These are phyloP conservation scores for Leptodontidium sp. DNA, from an alignment of 2,329 filamentous ascomycete species.

Conservation along the genomic window DNA sequence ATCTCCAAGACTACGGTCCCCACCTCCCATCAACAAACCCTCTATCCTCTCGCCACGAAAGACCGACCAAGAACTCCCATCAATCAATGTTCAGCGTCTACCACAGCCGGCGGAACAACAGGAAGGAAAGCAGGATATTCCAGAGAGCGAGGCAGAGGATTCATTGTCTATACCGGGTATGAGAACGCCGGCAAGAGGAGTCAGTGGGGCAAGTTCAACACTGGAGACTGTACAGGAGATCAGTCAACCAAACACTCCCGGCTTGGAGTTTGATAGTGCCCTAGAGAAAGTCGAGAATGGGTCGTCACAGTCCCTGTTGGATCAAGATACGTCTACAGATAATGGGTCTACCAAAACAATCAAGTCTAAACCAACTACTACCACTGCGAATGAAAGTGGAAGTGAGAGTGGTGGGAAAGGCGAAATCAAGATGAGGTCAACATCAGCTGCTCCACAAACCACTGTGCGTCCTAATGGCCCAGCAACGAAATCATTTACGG, in stretches of 20 bases:
- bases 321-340: slow-evolving; percentile 46
- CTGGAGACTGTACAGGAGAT: slow-evolving; percentile 93
- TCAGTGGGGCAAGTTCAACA: slow-evolving; percentile 66
- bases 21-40: slow-evolving; percentile 67
- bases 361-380: slow-evolving; percentile 56
- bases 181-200: slow-evolving; percentile 66
- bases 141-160: slow-evolving; percentile 43
- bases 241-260: slow-evolving; percentile 77
- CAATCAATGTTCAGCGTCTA: slow-evolving; percentile 61
- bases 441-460: slow-evolving; percentile 51
- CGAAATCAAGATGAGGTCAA: slow-evolving; percentile 49
- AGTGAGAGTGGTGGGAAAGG: slow-evolving; percentile 70
- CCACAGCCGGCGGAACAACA: slow-evolving; percentile 51
- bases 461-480: slow-evolving; percentile 60
- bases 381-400: slow-evolving; percentile 62
- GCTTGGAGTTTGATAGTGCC: slow-evolving; percentile 55
- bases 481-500: slow-evolving; percentile 70
- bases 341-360: slow-evolving; percentile 48
- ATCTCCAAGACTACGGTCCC: slow-evolving; percentile 80
- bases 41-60: slow-evolving; percentile 55
- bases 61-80: slow-evolving; percentile 59
- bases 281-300: slow-evolving; percentile 56
- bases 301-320: slow-evolving; percentile 57
- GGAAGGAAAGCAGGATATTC: slow-evolving; percentile 35
- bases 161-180: slow-evolving; percentile 52